Conservation (phyloP, 164 flowering plant genomes). For the Macadamia tetraphylla region DNA sequence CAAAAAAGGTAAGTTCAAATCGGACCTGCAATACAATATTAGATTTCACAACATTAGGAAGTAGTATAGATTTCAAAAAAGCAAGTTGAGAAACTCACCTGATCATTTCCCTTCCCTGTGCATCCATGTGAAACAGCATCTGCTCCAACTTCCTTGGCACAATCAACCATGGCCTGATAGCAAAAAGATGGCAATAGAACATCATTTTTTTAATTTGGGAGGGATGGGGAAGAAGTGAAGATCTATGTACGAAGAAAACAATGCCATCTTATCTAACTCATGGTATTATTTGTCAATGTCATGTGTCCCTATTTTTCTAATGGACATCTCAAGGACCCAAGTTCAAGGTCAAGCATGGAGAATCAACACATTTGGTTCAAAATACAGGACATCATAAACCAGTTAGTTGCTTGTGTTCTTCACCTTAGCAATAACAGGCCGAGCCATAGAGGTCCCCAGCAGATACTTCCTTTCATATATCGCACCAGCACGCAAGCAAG, state of each 20-base stretch:
- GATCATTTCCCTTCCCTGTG: constrained; percentile 99
- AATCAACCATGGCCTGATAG: constrained; percentile 86
- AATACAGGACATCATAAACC: no score
- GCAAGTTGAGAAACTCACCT: constrained; percentile 34
- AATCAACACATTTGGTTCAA: no score
- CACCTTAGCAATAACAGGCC: constrained; percentile 98
- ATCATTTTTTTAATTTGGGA: not conserved
- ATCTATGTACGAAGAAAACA: no score
- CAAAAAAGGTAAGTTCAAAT: constrained; percentile 90
- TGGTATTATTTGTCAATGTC: no score
- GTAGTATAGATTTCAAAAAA: not conserved
- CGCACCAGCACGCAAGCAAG: constrained; percentile 97
- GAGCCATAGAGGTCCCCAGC: constrained; percentile 99
- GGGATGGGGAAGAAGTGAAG: not conserved
- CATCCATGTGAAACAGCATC: constrained; percentile 99
- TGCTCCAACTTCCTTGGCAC: constrained; percentile 93
- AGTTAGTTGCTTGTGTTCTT: no score
- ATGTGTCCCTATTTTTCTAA: no score
- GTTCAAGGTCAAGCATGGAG: no score
- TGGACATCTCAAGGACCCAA: not conserved
- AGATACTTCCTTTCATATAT: constrained; percentile 90
- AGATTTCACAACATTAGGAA: not conserved
- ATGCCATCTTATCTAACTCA: no score
- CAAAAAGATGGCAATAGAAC: no score
- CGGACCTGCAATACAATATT: constrained; percentile 57